Conservation (phyloP, 202 grass and related monocot species). For the Brachypodium distachyon region DNA sequence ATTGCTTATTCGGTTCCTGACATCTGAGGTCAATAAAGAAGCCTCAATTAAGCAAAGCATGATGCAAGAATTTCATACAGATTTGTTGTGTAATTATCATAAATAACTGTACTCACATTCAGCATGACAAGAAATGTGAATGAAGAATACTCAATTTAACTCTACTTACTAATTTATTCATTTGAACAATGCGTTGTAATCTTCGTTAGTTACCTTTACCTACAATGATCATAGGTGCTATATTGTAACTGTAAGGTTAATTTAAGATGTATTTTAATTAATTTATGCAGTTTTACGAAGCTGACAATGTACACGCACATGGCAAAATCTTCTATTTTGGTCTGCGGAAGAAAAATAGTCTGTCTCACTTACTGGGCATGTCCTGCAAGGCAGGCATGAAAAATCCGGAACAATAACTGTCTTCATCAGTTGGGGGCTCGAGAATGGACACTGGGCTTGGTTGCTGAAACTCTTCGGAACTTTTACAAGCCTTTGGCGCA, state of each 20-base stretch:
- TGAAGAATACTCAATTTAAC: background rate
- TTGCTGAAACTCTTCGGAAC: slow-evolving; percentile 49
- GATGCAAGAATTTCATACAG: background rate
- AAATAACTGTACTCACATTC: background rate
- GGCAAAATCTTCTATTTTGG: background rate
- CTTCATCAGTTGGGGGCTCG: slow-evolving; percentile 48
- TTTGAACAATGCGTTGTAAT: background rate
- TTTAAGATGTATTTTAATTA: background rate
- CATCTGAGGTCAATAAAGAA: slow-evolving; percentile 10
- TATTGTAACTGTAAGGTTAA: background rate
- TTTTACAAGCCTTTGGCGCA: slow-evolving; percentile 12
- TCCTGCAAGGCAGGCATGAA: slow-evolving; percentile 26
- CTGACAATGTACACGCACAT: background rate
- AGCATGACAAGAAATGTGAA: background rate
- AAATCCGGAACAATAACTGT: slow-evolving; percentile 50
- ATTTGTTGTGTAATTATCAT: background rate
- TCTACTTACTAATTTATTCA: background rate
- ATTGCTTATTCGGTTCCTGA: background rate
- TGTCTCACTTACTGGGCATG: slow-evolving; percentile 46
- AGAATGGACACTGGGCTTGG: slow-evolving; percentile 76
- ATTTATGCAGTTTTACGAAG: background rate
- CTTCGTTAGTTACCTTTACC: background rate
- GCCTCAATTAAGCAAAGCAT: slow-evolving; percentile 10
- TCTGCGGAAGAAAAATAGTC: background rate
- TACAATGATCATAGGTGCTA: background rate